phyloP scores from a whole-genome alignment of 2,329 filamentous ascomycete genomes.

The Zelopaecilomyces penicillatus region DNA sequence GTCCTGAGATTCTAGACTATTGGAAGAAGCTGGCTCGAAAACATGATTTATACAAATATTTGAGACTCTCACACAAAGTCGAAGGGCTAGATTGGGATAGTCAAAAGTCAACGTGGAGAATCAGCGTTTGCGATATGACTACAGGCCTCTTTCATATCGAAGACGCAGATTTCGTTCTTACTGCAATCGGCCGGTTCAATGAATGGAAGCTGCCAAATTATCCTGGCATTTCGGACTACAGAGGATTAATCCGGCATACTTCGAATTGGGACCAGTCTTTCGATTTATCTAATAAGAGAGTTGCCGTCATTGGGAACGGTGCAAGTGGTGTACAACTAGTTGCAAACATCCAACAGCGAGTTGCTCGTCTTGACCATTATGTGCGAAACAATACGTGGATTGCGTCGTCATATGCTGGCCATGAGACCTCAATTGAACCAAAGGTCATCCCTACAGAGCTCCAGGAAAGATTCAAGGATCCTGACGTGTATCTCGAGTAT shows the following conservation, averaged over 20 bases:
- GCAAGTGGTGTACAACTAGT: constrained; percentile 52
- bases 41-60: constrained; percentile 53
- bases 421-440: constrained; percentile 45
- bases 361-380: constrained; percentile 52
- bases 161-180: constrained; percentile 52
- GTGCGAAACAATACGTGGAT: constrained; percentile 61
- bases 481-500: constrained; percentile 51
- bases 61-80: constrained; percentile 48
- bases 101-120: constrained; percentile 44
- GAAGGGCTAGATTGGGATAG: constrained; percentile 48
- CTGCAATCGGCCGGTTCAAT: constrained; percentile 58
- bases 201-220: constrained; percentile 55
- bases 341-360: constrained; percentile 41
- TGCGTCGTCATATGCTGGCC: constrained; percentile 50
- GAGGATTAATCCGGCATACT: constrained; percentile 49
- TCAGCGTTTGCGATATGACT: constrained; percentile 29
- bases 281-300: constrained; percentile 38
- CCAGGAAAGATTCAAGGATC: constrained; percentile 50
- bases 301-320: constrained; percentile 57
- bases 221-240: constrained; percentile 45
- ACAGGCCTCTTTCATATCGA: constrained; percentile 32
- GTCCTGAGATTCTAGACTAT: constrained; percentile 59
- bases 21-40: constrained; percentile 55
- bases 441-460: constrained; percentile 48
- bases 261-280: constrained; percentile 50